These are phyloP conservation scores for Phytopythium oedochilum DNA, from an alignment of 352 stramenopile genomes.

Conservation along the genomic window DNA sequence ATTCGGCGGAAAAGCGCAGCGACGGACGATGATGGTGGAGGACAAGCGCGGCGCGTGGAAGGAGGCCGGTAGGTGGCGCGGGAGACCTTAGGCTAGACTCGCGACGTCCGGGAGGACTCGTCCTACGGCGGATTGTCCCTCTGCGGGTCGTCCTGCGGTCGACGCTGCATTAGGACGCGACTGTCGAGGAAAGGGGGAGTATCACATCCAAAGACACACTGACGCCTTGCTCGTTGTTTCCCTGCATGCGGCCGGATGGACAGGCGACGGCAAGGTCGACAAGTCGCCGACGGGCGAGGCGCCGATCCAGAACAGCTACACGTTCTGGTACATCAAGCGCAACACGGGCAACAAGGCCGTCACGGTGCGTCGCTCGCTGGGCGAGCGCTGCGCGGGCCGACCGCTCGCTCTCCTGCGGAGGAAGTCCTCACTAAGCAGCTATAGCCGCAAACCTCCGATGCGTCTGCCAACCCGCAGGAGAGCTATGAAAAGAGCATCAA, in stretches of 20 bases:
- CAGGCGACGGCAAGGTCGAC: conserved; percentile 22
- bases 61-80: conserved; percentile 14
- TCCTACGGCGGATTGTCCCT: not conserved
- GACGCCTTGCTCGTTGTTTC: not conserved
- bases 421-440: conserved; percentile 5
- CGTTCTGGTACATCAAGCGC: conserved; percentile 89
- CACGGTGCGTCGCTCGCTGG: conserved; percentile 30
- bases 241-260: not conserved
- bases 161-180: not conserved
- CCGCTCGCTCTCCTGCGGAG: conserved; percentile 5
- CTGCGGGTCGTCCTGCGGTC: too few relatives aligned
- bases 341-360: conserved; percentile 73
- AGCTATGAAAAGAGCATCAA: conserved; percentile 95
- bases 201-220: not conserved
- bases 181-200: not conserved
- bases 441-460: not conserved
- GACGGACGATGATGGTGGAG: conserved; percentile 26
- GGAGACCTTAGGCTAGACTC: not conserved
- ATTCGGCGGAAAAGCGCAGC: not conserved
- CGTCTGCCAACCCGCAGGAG: conserved; percentile 31
- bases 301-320: conserved; percentile 88
- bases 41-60: conserved; percentile 38
- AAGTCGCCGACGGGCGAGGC: conserved; percentile 33
- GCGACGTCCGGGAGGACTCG: not conserved
- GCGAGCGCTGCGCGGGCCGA: too few relatives aligned